Conservation (phyloP, 2,329 filamentous ascomycete species). For the Trichophyton schoenleinii region DNA sequence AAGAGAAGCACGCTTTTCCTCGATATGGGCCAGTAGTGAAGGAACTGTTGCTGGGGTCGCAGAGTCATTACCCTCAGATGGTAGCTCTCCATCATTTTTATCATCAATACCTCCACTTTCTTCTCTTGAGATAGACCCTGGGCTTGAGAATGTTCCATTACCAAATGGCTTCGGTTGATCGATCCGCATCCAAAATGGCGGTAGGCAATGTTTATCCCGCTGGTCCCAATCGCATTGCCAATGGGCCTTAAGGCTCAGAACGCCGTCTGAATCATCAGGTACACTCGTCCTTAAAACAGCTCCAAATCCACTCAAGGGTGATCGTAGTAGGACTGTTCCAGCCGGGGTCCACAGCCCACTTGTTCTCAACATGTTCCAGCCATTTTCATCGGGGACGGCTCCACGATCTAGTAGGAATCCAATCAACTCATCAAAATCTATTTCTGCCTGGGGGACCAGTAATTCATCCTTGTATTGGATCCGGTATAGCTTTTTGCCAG, state of each 20-base stretch:
- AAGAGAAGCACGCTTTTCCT: slow-evolving; percentile 15
- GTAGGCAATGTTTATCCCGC: slow-evolving; percentile 40
- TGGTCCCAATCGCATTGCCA: slow-evolving; percentile 46
- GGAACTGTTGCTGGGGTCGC: not conserved
- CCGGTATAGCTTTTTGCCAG: slow-evolving; percentile 50
- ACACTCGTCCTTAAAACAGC: slow-evolving; percentile 42
- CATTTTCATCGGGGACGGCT: slow-evolving; percentile 47
- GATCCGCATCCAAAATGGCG: slow-evolving; percentile 44
- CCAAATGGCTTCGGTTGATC: slow-evolving; percentile 13
- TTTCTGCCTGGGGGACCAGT: slow-evolving; percentile 36
- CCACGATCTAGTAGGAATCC: slow-evolving; percentile 52
- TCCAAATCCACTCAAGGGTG: slow-evolving; percentile 38
- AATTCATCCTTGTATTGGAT: slow-evolving; percentile 47
- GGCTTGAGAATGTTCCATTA: not conserved
- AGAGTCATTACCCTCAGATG: not conserved
- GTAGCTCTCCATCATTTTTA: not conserved
- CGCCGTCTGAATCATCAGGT: slow-evolving; percentile 48
- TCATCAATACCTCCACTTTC: not conserved
- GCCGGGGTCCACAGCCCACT: slow-evolving; percentile 50
- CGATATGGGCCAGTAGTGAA: slow-evolving; percentile 14
- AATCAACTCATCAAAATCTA: slow-evolving; percentile 48
- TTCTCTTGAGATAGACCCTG: not conserved
- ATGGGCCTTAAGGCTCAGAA: slow-evolving; percentile 45
- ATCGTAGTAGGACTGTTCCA: slow-evolving; percentile 45
- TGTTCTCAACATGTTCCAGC: slow-evolving; percentile 45